These are phyloP conservation scores for Blumeria graminis DNA, from an alignment of 2,329 filamentous ascomycete genomes.

Conservation along the genomic window DNA sequence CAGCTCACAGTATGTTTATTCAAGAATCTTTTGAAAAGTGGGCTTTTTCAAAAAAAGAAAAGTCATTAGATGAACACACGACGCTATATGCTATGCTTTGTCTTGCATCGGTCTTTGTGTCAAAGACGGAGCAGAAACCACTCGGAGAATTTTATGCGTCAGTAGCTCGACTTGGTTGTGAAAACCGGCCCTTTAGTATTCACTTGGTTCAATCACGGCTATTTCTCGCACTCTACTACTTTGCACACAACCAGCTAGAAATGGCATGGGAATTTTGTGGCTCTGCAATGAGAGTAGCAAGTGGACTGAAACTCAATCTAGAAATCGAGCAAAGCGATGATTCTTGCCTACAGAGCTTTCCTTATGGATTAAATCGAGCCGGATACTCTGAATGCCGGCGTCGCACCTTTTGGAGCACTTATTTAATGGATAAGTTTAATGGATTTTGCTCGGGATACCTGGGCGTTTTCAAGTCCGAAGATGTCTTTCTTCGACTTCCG, in stretches of 20 bases:
- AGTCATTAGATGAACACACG: constrained; percentile 30
- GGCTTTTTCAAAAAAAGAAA: constrained; percentile 22
- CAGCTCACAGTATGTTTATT: constrained; percentile 31
- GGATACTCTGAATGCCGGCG: constrained; percentile 41
- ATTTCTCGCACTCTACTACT: constrained; percentile 41
- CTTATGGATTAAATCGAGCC: constrained; percentile 30
- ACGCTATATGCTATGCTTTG: constrained; percentile 34
- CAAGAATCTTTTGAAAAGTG: constrained; percentile 27
- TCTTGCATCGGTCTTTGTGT: constrained; percentile 29
- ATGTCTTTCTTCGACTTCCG: constrained; percentile 43
- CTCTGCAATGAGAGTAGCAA: constrained; percentile 33
- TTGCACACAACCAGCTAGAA: constrained; percentile 31
- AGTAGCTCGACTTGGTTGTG: constrained; percentile 32
- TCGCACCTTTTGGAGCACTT: constrained; percentile 49
- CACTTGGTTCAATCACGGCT: constrained; percentile 43
- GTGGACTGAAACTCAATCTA: constrained; percentile 35
- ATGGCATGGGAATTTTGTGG: constrained; percentile 41
- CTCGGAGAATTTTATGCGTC: constrained; percentile 24
- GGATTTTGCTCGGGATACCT: constrained; percentile 29
- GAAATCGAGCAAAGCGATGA: constrained; percentile 28
- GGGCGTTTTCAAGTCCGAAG: constrained; percentile 33
- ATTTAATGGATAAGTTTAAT: constrained; percentile 43
- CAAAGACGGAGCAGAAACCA: constrained; percentile 19
- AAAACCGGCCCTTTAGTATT: constrained; percentile 28
- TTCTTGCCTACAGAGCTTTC: constrained; percentile 18